Evolutionary conservation across 495 filamentous ascomycete species (phyloP).

Genomic region (Trichoderma parareesei): DNA sequence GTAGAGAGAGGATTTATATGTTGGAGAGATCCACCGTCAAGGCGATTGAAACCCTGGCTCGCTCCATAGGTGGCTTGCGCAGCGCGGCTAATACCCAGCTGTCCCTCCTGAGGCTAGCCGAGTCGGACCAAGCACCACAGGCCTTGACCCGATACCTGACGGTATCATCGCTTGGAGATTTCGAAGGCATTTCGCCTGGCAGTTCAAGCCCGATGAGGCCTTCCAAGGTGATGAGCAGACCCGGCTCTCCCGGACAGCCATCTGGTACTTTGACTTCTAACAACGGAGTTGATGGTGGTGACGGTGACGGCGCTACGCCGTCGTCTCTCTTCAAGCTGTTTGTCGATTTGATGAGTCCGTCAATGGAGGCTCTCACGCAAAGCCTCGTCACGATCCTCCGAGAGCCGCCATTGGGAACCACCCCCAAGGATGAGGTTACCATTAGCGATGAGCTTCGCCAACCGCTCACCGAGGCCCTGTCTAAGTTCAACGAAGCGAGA

Average conservation of each 20-base stretch:
- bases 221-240: slow-evolving; percentile 46
- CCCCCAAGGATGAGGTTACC: slow-evolving; percentile 55
- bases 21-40: slow-evolving; percentile 72
- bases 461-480: slow-evolving; percentile 70
- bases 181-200: slow-evolving; percentile 20
- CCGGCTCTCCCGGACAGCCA: background rate
- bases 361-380: slow-evolving; percentile 89
- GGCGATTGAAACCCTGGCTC: slow-evolving; percentile 77
- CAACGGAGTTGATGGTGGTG: background rate
- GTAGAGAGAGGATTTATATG: slow-evolving; percentile 74
- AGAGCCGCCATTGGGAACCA: slow-evolving; percentile 69
- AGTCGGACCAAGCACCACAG: slow-evolving; percentile 12
- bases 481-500: slow-evolving; percentile 65
- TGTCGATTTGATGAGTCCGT: slow-evolving; percentile 78
- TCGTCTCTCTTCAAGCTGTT: slow-evolving; percentile 82
- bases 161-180: slow-evolving; percentile 14
- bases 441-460: slow-evolving; percentile 69
- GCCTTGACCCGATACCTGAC: slow-evolving; percentile 23
- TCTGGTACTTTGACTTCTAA: background rate
- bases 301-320: slow-evolving; percentile 33
- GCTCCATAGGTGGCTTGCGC: slow-evolving; percentile 83
- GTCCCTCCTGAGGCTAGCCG: slow-evolving; percentile 59
- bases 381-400: slow-evolving; percentile 83
- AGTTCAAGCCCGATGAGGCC: slow-evolving; percentile 24
- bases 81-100: slow-evolving; percentile 92